Percentiles rank a stretch among this genome's conserved stretches.
phyloP scores from a whole-genome alignment of 768 basidiomycete species.

The Peribolospora baueri region DNA sequence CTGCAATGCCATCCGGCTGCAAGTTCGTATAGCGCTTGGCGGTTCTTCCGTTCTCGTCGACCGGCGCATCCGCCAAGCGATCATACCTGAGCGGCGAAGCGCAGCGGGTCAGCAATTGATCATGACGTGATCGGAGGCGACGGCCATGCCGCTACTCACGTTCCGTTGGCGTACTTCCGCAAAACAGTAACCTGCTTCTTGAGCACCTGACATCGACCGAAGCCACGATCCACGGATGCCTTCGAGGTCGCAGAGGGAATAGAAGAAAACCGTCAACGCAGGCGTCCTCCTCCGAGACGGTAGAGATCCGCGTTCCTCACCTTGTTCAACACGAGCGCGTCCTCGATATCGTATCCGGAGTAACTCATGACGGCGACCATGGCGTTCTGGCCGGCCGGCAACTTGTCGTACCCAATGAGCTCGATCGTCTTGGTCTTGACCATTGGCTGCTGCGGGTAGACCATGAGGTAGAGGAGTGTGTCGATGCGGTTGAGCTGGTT shows the following conservation, averaged over 20 bases:
- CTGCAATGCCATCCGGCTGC: constrained; percentile 75
- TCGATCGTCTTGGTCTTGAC: constrained; percentile 98
- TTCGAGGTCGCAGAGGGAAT: constrained; percentile 15
- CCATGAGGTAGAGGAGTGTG: constrained; percentile 86
- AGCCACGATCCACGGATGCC: constrained; percentile 91
- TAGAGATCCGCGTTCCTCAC: constrained; percentile 18
- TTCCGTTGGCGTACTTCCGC: constrained; percentile 88
- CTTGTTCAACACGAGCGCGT: constrained; percentile 87
- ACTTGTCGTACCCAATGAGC: constrained; percentile 77
- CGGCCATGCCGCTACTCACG: constrained; percentile 32
- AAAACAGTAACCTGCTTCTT: constrained; percentile 86
- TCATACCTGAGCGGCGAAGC: constrained; percentile 37
- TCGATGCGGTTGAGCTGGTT: constrained; percentile 96
- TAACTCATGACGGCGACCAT: constrained; percentile 98
- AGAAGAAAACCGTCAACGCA: background rate
- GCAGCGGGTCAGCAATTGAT: background rate
- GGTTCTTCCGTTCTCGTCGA: constrained; percentile 53
- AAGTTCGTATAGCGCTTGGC: constrained; percentile 75
- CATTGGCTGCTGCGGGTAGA: constrained; percentile 98
- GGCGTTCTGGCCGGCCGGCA: constrained; percentile 95
- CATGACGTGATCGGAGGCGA: background rate
- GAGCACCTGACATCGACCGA: constrained; percentile 89
- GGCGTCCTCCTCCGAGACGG: too few species aligned
- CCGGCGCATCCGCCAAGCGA: constrained; percentile 73
- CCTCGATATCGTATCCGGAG: constrained; percentile 98